Percentiles rank a stretch among this genome's conserved stretches.
Evolutionary conservation across 2,329 filamentous ascomycete genomes (phyloP).

Genomic region (Exserohilum rostratum): DNA sequence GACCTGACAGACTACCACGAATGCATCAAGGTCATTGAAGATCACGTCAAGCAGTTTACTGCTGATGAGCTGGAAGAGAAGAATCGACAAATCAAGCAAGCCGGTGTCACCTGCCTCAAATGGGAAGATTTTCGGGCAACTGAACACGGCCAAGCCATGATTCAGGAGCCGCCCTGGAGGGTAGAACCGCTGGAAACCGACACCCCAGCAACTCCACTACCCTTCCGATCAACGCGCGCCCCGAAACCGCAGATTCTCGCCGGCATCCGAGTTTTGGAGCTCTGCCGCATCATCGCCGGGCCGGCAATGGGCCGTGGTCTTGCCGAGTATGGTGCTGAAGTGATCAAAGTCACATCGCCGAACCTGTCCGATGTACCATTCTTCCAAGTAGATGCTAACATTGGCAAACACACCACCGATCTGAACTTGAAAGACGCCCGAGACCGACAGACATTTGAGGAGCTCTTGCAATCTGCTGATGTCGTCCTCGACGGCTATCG

Average conservation of each 20-base stretch:
- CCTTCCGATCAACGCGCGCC: slow-evolving; percentile 47
- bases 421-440: slow-evolving; percentile 64
- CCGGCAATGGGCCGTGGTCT: slow-evolving; percentile 74
- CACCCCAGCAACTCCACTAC: slow-evolving; percentile 59
- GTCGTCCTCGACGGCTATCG: slow-evolving; percentile 73
- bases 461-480: slow-evolving; percentile 66
- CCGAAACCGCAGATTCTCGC: slow-evolving; percentile 51
- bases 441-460: slow-evolving; percentile 64
- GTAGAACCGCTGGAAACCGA: slow-evolving; percentile 58
- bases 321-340: slow-evolving; percentile 76
- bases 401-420: slow-evolving; percentile 70
- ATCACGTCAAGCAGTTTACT: slow-evolving; percentile 50
- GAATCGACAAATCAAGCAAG: slow-evolving; percentile 51
- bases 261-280: slow-evolving; percentile 74
- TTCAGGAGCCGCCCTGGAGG: slow-evolving; percentile 53
- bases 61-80: slow-evolving; percentile 50
- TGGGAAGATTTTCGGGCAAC: slow-evolving; percentile 50
- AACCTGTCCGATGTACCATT: slow-evolving; percentile 73
- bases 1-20: slow-evolving; percentile 59
- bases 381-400: slow-evolving; percentile 75
- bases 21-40: slow-evolving; percentile 50
- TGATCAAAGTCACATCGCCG: slow-evolving; percentile 73
- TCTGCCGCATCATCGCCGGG: slow-evolving; percentile 77
- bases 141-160: slow-evolving; percentile 50
- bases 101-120: slow-evolving; percentile 51